Conservation (phyloP, 768 basidiomycete genomes). For the Boletus eberwhitei region DNA sequence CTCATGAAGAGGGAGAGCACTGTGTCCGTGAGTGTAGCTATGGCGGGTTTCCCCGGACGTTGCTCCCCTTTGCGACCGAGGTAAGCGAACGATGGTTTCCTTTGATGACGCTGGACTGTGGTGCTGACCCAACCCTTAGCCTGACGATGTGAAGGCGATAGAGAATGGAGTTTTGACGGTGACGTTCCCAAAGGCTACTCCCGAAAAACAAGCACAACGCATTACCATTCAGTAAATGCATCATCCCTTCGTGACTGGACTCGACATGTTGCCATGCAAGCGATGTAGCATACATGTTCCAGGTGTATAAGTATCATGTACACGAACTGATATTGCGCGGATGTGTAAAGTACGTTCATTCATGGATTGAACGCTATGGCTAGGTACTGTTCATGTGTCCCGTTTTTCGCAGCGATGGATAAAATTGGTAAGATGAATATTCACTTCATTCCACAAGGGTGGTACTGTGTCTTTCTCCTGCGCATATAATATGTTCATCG, state of each 20-base stretch:
- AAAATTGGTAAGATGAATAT: too few species aligned
- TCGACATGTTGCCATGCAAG: neutral
- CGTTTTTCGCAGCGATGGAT: too few species aligned
- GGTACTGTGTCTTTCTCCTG: too few species aligned
- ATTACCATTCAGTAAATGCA: constrained; percentile 23
- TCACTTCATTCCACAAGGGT: too few species aligned
- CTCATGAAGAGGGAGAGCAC: constrained; percentile 38
- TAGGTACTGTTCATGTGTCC: too few species aligned
- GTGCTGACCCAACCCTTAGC: constrained; percentile 20
- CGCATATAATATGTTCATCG: too few species aligned
- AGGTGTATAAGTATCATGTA: neutral
- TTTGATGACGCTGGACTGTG: neutral
- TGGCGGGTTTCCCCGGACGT: constrained; percentile 42
- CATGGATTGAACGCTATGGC: too few species aligned
- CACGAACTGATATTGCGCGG: too few species aligned
- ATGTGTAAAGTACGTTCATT: neutral
- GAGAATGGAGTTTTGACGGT: constrained; percentile 43
- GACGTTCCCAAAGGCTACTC: constrained; percentile 40
- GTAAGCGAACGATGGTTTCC: constrained; percentile 19
- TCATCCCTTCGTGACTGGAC: neutral
- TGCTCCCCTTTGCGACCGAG: constrained; percentile 45
- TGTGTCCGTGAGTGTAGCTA: constrained; percentile 38
- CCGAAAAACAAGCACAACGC: constrained; percentile 39
- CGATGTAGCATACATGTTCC: neutral
- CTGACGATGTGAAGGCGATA: constrained; percentile 45